Evolutionary conservation across 306 rosid species (phyloP), one percentile per base, ranked within the genome.

Genomic region (Vigna mungo): DNA sequence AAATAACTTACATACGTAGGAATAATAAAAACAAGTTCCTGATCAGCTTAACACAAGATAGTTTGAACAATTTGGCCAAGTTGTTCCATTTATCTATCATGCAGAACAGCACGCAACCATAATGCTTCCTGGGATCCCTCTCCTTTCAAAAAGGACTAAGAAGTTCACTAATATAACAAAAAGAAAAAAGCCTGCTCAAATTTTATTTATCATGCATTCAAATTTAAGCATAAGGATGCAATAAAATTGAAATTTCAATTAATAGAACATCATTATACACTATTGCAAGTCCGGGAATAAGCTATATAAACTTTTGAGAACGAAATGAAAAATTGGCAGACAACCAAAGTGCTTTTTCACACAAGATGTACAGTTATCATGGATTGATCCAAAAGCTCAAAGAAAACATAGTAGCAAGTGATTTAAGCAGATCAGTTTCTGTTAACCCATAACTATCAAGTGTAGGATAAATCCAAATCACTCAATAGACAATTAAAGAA

Each of bases 61-160:
- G 27, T 41, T 76, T 32, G 56, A 41, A 69, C 23, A 37, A 69
- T 52, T 34, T 56, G 37, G 59, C 30, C 21, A 63, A 27, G 71
- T 43, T 54, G 46, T 47, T 59, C 60, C 23, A 76, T n/a, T 75
- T 43, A 46, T 36, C 74, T 16, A 23, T 68, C 18, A 13, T 53
- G 60, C 61, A 56, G 68, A 76, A 81, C 48, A 58, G 39, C 82
- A 20, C 58, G 17, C 6, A 3, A 59, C 58, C 44, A 32, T 23
- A 14, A 53, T 76, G 68, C 70, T 62, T 63, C 74, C 25, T 10
- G 48, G 44, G 16, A 67, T 34, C 53, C 49, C 10, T 58, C 9
- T 41, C 47, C 76, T 68, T 64, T 32, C 25, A 41, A 41, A 80
- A 71, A 51, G 12, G 23, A 41, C 37, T 70, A 23, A 25, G 30